These are phyloP conservation scores for Cavenderia fasciculata DNA, from an alignment of 78 protist genomes.

Conservation along the genomic window DNA sequence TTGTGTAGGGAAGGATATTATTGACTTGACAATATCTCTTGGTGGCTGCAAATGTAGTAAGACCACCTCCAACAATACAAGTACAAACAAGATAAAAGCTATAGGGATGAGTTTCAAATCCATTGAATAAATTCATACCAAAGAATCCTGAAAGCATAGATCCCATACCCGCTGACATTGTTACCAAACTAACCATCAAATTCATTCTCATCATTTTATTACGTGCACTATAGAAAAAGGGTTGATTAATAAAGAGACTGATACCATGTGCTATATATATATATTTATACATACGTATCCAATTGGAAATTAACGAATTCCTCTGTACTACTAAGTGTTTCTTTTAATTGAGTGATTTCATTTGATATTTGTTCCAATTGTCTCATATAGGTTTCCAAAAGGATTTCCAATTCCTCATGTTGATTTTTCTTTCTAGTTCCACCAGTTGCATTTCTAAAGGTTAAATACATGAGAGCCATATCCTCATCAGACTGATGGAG, in stretches of 20 bases:
- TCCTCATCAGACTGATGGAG: slow-evolving; percentile 50
- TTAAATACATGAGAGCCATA: slow-evolving; percentile 74
- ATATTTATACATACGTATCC: slow-evolving; percentile 32
- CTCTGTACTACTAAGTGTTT: slow-evolving; percentile 35
- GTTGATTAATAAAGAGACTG: background rate
- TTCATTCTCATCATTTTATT: slow-evolving; percentile 78
- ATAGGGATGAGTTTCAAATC: slow-evolving; percentile 32
- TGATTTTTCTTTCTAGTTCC: slow-evolving; percentile 68
- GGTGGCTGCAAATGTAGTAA: background rate
- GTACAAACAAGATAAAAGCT: slow-evolving; percentile 31
- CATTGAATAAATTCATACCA: slow-evolving; percentile 57
- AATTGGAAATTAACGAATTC: slow-evolving; percentile 71
- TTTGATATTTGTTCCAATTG: slow-evolving; percentile 54
- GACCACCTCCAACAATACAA: slow-evolving; percentile 5
- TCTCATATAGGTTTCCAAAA: slow-evolving; percentile 58
- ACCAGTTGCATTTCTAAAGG: slow-evolving; percentile 70
- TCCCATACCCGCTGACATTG: slow-evolving; percentile 64
- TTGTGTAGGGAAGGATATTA: slow-evolving; percentile 45
- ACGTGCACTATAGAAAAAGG: slow-evolving; percentile 13
- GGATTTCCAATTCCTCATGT: slow-evolving; percentile 69
- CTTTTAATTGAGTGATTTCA: slow-evolving; percentile 49
- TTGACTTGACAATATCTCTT: slow-evolving; percentile 53
- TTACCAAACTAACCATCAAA: slow-evolving; percentile 49
- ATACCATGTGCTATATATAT: background rate
- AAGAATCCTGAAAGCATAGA: slow-evolving; percentile 49